Evolutionary conservation across 2,329 filamentous ascomycete genomes (phyloP).

Genomic region (Aspergillus sp.): DNA sequence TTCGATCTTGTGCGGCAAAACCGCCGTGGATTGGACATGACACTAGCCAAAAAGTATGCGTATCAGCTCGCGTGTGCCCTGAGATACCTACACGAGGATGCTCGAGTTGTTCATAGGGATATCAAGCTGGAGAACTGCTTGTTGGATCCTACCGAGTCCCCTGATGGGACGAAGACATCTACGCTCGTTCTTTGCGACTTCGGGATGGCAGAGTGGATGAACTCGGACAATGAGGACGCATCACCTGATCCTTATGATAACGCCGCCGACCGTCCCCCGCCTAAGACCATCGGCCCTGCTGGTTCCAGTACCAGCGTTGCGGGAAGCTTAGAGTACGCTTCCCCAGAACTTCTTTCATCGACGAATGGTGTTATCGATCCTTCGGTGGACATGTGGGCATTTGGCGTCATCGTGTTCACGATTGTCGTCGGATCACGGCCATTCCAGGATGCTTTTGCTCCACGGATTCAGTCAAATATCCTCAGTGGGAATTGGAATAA

Average conservation of each 20-base stretch:
- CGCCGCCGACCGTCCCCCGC: slow-evolving; percentile 50
- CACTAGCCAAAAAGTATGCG: slow-evolving; percentile 60
- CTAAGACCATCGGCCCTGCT: slow-evolving; percentile 56
- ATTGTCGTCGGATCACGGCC: slow-evolving; percentile 63
- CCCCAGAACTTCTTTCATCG: slow-evolving; percentile 49
- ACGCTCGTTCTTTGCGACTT: slow-evolving; percentile 67
- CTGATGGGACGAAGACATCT: slow-evolving; percentile 54
- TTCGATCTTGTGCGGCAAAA: slow-evolving; percentile 63
- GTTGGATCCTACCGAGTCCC: slow-evolving; percentile 55
- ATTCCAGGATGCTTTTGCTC: slow-evolving; percentile 62
- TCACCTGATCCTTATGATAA: slow-evolving; percentile 53
- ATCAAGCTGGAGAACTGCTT: slow-evolving; percentile 71
- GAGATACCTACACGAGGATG: slow-evolving; percentile 68
- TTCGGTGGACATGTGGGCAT: slow-evolving; percentile 68
- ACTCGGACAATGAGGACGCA: slow-evolving; percentile 55
- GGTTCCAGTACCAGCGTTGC: slow-evolving; percentile 60
- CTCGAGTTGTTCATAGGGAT: slow-evolving; percentile 66
- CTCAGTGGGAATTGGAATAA: slow-evolving; percentile 61
- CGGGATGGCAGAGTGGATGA: slow-evolving; percentile 68
- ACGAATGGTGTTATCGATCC: slow-evolving; percentile 47
- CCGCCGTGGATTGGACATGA: slow-evolving; percentile 53
- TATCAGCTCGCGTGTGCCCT: slow-evolving; percentile 66
- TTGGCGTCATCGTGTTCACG: slow-evolving; percentile 64
- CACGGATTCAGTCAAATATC: slow-evolving; percentile 62
- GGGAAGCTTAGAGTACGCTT: slow-evolving; percentile 60